Percentiles rank a stretch among this genome's conserved stretches.
phyloP scores from a whole-genome alignment of 163 green algal genomes.

The Scenedesmus sp. region DNA sequence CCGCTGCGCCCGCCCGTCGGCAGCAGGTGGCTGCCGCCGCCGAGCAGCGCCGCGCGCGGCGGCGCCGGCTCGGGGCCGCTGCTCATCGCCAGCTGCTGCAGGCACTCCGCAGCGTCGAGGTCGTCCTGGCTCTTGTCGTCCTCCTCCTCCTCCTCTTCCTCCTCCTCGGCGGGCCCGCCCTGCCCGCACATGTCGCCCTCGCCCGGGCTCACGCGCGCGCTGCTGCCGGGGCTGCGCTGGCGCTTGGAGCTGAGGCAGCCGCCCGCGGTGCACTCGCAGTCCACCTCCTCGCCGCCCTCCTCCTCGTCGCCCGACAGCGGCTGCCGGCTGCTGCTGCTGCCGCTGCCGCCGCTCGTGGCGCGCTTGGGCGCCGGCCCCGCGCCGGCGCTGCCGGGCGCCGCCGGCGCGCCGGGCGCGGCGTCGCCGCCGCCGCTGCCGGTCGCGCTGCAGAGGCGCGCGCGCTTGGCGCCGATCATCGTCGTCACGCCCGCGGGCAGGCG shows the following conservation, averaged over 20 bases:
- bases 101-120: slow-evolving; percentile 26
- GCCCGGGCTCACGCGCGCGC: not conserved
- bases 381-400: slow-evolving; percentile 6
- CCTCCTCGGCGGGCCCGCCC: not conserved
- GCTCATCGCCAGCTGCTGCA: slow-evolving; percentile 24
- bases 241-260: slow-evolving; percentile 13
- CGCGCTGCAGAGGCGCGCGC: slow-evolving; percentile 6
- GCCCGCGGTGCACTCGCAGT: not conserved
- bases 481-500: not conserved
- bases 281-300: slow-evolving; percentile 5
- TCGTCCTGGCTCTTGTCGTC: slow-evolving; percentile 34
- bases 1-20: no score
- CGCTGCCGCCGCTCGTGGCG: slow-evolving; percentile 11
- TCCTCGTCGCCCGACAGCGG: slow-evolving; percentile 3
- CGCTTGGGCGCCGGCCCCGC: not conserved
- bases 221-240: slow-evolving; percentile 3
- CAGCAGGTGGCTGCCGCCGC: no score
- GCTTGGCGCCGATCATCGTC: slow-evolving; percentile 28
- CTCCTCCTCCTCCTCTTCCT: slow-evolving; percentile 16
- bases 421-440: slow-evolving; percentile 12
- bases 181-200: not conserved
- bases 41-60: no score
- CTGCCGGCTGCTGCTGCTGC: slow-evolving; percentile 35
- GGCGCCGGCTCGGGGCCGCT: not conserved
- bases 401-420: not conserved